These are phyloP conservation scores for Stephania cephalantha DNA, from an alignment of 164 flowering plant species.

Conservation along the genomic window DNA sequence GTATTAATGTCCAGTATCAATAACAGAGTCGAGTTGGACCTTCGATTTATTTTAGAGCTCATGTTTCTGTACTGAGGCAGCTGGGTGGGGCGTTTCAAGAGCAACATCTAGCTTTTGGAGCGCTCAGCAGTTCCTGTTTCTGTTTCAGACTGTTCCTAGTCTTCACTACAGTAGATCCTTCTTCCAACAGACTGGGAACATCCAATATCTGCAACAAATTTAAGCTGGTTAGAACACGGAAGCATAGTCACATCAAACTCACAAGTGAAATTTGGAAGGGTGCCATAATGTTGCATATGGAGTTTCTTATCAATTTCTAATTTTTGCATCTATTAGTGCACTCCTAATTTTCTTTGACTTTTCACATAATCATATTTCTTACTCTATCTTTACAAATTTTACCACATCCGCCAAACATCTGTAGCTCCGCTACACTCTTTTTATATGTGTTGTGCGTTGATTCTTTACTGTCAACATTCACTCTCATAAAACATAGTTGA, in stretches of 20 bases:
- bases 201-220: conserved; percentile 52
- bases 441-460: too few species aligned
- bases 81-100: conserved; percentile 19
- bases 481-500: too few species aligned
- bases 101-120: conserved; percentile 45
- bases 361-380: too few species aligned
- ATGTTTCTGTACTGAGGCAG: conserved; percentile 2
- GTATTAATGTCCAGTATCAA: neutral
- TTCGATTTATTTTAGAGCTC: neutral
- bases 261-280: too few species aligned
- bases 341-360: too few species aligned
- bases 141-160: conserved; percentile 52
- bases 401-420: too few species aligned
- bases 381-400: too few species aligned
- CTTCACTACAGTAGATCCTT: conserved; percentile 58
- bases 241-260: neutral
- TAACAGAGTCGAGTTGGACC: conserved; percentile 1
- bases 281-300: too few species aligned
- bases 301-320: too few species aligned
- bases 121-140: conserved; percentile 28
- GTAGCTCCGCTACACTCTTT: too few species aligned
- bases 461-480: too few species aligned
- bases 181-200: conserved; percentile 62
- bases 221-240: conserved; percentile 4
- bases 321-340: too few species aligned